phyloP scores from a whole-genome alignment of 768 basidiomycete genomes.

The Hygrocybe coccinea region DNA sequence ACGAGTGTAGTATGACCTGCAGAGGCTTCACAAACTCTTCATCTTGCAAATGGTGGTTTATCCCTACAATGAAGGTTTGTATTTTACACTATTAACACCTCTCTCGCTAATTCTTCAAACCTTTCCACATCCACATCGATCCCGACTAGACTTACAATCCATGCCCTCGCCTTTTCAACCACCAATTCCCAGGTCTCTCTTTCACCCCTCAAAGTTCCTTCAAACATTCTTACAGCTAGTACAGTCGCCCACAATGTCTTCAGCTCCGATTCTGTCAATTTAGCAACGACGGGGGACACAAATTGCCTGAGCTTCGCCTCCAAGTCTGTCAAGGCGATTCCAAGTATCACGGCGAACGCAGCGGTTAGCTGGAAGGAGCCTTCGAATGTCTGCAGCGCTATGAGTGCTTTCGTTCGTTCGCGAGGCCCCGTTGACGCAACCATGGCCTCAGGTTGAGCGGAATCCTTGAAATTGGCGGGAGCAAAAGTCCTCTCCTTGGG shows the following conservation, averaged over 20 bases:
- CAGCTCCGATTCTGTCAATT: background rate
- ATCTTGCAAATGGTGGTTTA: no score
- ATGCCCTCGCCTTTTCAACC: constrained; percentile 6
- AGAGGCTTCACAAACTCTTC: no score
- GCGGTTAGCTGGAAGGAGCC: constrained; percentile 1
- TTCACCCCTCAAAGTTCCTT: background rate
- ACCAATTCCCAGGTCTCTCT: constrained; percentile 7
- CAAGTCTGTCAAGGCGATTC: background rate
- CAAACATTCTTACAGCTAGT: constrained; percentile 1
- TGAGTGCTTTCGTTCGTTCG: background rate
- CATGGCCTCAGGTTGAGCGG: no score
- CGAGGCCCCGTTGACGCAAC: no score
- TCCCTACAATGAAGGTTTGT: no score
- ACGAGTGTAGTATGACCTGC: no score
- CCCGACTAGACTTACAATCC: background rate
- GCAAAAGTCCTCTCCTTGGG: no score
- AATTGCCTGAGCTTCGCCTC: background rate
- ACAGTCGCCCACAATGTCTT: constrained; percentile 1
- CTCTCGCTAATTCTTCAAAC: background rate
- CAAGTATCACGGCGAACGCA: background rate
- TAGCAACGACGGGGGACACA: background rate
- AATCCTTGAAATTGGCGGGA: no score
- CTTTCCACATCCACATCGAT: background rate
- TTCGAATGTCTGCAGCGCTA: constrained; percentile 3
- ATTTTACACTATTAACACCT: background rate